phyloP scores from a whole-genome alignment of 208 protist genomes.

The Phytomonas francai region DNA sequence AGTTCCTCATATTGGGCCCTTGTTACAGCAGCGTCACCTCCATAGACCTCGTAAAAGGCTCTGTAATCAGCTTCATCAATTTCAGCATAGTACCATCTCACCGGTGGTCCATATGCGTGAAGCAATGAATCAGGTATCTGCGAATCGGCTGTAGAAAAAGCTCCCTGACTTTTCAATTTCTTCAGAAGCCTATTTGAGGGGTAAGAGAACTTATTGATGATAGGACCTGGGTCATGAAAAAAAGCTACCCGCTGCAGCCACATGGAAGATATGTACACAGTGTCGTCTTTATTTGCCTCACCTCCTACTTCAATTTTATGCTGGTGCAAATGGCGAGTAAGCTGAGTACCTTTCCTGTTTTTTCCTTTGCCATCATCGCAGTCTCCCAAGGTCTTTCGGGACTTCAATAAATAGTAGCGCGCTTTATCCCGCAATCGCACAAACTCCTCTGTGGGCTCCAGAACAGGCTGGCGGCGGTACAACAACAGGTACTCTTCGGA shows the following conservation, averaged over 20 bases:
- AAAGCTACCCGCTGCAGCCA: slow-evolving; percentile 81
- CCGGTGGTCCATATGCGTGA: slow-evolving; percentile 51
- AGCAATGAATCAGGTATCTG: slow-evolving; percentile 22
- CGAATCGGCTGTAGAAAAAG: neutral
- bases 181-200: neutral
- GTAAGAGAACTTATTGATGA: slow-evolving; percentile 77
- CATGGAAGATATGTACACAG: slow-evolving; percentile 68
- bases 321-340: neutral
- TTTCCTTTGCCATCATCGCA: neutral
- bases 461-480: slow-evolving; percentile 74
- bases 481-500: slow-evolving; percentile 81
- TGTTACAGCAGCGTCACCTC: slow-evolving; percentile 52
- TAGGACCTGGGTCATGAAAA: slow-evolving; percentile 70
- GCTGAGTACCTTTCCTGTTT: neutral
- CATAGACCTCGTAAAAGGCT: slow-evolving; percentile 56
- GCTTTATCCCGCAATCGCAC: slow-evolving; percentile 49
- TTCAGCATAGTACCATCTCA: slow-evolving; percentile 77
- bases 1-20: slow-evolving; percentile 28
- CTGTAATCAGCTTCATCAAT: slow-evolving; percentile 42
- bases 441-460: slow-evolving; percentile 15
- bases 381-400: neutral
- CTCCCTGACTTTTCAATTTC: neutral
- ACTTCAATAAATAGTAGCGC: slow-evolving; percentile 22
- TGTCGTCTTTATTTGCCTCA: neutral
- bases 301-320: neutral